Base-by-base conservation (phyloP, 176 grass and related monocot genomes). In the Typha latifolia region DNA sequence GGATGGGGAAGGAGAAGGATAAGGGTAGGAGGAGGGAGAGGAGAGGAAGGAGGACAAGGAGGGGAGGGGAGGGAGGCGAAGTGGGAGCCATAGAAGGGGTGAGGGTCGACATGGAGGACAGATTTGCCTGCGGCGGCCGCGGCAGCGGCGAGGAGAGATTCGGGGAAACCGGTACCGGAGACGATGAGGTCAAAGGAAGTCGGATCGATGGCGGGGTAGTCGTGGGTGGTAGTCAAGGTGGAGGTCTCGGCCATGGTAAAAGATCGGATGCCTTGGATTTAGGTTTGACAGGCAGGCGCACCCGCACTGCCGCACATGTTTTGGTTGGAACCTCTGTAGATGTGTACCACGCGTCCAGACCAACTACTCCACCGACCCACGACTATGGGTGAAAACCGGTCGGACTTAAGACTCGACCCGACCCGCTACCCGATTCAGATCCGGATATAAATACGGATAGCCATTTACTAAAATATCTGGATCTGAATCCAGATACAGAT, bases 41-140 rank as follows among this genome's bases (percentile, higher is more conserved):
- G 82, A 70, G 14, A 82, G 76, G 70, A 85, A 66, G 53, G 85
- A 69, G 13, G 55, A 43, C 6, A 88, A 69, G 71, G 82, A 86
- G 29, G 82, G 66, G 48, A 84, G 74, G 0, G 67, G 47, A 92
- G 62, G 48, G 93, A 97, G 62, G 93, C 86, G 83, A 82, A 97
- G 66, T 89, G 78, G 32, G 93, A 97, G 20, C 88, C 93, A 27
- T 97, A 97, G 78, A 92, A 92, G 23, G 88, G 66, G 69, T 82
- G 87, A 57, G 78, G 78, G 5, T 96, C 92, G 62, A 96, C 52
- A 72, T 96, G 88, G 82, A 96, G 92, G 64, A 96, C 92, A 13
- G 92, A 86, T 65, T 91, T 91, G 12, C 77, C 85, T 0, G 85
- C 80, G 49, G 74, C 49, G 16, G 92, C 80, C 68, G 82, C 82